phyloP scores from a whole-genome alignment of 1,139 yeast genomes.

The Blastobotrys niveus region DNA sequence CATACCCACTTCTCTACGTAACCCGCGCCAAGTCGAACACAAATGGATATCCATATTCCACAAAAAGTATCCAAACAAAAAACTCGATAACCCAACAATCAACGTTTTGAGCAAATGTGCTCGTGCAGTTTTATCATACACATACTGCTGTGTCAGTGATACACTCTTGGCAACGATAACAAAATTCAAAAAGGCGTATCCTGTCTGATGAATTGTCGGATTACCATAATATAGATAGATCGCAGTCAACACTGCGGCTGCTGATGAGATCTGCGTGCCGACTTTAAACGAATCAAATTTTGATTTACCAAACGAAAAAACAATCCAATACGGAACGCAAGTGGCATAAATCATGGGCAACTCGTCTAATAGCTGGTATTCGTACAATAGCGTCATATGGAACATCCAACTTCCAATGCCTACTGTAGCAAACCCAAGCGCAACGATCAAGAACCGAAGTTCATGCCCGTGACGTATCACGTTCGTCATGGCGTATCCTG shows the following conservation, averaged over 20 bases:
- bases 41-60: slow-evolving; percentile 86
- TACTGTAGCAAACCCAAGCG: slow-evolving; percentile 76
- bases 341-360: slow-evolving; percentile 98
- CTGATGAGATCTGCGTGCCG: slow-evolving; percentile 32
- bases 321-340: slow-evolving; percentile 88
- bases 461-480: slow-evolving; percentile 60
- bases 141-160: slow-evolving; percentile 46
- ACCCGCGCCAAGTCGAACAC: slow-evolving; percentile 56
- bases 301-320: slow-evolving; percentile 60
- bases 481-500: slow-evolving; percentile 59
- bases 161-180: slow-evolving; percentile 55
- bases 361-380: slow-evolving; percentile 87
- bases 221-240: slow-evolving; percentile 62
- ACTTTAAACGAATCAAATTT: slow-evolving; percentile 34
- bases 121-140: slow-evolving; percentile 45
- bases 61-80: slow-evolving; percentile 64
- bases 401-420: slow-evolving; percentile 93
- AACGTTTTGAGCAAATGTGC: slow-evolving; percentile 49
- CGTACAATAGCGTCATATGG: slow-evolving; percentile 89
- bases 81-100: slow-evolving; percentile 56
- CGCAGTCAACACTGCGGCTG: slow-evolving; percentile 54
- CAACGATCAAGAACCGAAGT: slow-evolving; percentile 59
- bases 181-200: slow-evolving; percentile 61
- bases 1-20: slow-evolving; percentile 69
- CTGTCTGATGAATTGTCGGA: slow-evolving; percentile 84